Evolutionary conservation across 768 basidiomycete genomes (phyloP).

Genomic region (Rhizopogon salebrosus): DNA sequence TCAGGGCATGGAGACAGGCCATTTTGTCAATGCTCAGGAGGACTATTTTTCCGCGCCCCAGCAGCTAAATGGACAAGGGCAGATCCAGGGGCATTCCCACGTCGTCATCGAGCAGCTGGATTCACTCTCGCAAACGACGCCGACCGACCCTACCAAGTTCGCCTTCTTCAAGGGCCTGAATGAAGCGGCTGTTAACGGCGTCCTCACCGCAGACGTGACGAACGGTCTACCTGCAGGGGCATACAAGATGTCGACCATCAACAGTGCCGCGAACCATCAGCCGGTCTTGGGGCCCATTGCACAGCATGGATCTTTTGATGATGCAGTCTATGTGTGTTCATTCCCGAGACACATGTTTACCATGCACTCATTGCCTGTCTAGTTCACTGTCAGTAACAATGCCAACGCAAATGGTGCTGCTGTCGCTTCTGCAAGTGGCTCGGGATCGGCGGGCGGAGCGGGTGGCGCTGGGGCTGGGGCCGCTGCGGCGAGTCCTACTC

Average conservation of each 20-base stretch:
- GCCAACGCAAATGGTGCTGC: neutral
- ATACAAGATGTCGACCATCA: conserved; percentile 58
- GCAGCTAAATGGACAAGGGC: conserved; percentile 43
- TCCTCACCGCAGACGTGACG: conserved; percentile 45
- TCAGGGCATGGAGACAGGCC: conserved; percentile 41
- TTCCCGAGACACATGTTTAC: conserved; percentile 1
- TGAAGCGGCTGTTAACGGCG: conserved; percentile 38
- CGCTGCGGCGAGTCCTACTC: neutral
- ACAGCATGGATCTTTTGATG: conserved; percentile 57
- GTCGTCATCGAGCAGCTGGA: conserved; percentile 47
- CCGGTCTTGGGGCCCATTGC: conserved; percentile 53
- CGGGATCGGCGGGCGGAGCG: neutral
- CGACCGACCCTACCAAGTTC: conserved; percentile 47
- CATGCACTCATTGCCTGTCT: conserved; percentile 5
- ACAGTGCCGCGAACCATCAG: conserved; percentile 52
- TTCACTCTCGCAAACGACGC: conserved; percentile 37
- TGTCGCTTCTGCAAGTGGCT: conserved; percentile 3
- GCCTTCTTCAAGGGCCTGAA: conserved; percentile 53
- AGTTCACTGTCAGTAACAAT: conserved; percentile 29
- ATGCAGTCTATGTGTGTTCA: conserved; percentile 50
- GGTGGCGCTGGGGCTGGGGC: too few species aligned
- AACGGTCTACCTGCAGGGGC: conserved; percentile 51
- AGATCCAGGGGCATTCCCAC: conserved; percentile 55
- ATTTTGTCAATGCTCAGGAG: conserved; percentile 50
- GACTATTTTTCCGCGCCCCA: conserved; percentile 58